These are phyloP conservation scores for Fraxinus xanthoxyloides DNA, from an alignment of 305 asterid species.

Conservation along the genomic window DNA sequence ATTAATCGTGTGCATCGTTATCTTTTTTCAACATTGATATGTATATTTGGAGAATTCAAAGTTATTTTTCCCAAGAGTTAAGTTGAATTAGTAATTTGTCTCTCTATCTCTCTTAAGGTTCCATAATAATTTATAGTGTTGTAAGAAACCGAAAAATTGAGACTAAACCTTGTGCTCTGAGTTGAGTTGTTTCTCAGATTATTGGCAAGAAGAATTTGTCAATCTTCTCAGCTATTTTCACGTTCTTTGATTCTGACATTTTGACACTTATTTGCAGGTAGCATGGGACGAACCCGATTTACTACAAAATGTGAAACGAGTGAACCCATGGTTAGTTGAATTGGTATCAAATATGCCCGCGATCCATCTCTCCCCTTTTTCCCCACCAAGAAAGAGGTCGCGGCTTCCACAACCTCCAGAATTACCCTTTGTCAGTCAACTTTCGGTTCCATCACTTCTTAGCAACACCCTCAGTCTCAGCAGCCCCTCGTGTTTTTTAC, in stretches of 20 bases:
- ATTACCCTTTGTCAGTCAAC: conserved; percentile 42
- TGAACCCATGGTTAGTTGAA: conserved; percentile 88
- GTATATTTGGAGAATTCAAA: not conserved
- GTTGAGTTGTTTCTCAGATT: not conserved
- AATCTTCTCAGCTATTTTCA: not conserved
- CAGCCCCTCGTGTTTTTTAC: conserved; percentile 68
- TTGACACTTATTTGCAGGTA: conserved; percentile 41
- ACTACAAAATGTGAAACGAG: conserved; percentile 75
- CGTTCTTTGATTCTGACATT: conserved; percentile 4
- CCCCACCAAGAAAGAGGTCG: conserved; percentile 72
- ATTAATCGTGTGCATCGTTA: not conserved
- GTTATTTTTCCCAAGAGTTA: not conserved
- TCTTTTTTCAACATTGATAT: not conserved
- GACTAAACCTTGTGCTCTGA: not conserved
- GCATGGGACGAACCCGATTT: conserved; percentile 93
- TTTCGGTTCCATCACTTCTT: conserved; percentile 32
- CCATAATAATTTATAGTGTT: not conserved
- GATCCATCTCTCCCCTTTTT: conserved; percentile 51
- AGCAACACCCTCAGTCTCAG: conserved; percentile 62
- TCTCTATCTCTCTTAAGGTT: not conserved
- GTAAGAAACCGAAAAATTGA: not conserved
- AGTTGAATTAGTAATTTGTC: not conserved
- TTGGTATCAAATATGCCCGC: conserved; percentile 58
- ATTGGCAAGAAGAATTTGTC: not conserved
- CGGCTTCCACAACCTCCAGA: conserved; percentile 56